Base-by-base conservation (phyloP, 2,329 filamentous ascomycete species). In the Monosporascus sp. region DNA sequence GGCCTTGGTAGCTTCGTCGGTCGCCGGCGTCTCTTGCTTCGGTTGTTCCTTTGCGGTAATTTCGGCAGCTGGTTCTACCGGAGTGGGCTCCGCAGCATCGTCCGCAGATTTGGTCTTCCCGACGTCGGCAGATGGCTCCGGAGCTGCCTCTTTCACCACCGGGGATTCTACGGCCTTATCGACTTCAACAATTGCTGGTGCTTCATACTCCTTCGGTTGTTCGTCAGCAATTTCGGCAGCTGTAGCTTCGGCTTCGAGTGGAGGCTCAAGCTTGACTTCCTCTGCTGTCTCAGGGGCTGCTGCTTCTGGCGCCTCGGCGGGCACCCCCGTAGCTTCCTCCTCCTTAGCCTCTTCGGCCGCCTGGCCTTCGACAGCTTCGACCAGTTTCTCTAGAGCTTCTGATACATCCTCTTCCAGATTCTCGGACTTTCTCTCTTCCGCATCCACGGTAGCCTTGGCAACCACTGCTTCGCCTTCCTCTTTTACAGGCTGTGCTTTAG, bases 391-490 rank as follows among this genome's bases (percentile, higher is more conserved):
- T 7, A 50, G 26, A 43, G 52, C n/a, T 41, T 45, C 46, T 31
- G 26, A 35, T 48, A 48, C 37, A 46, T 49, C 11, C 20, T 56
- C 55, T 24, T 49, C 31, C 48, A 46, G 27, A 46, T 20, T 35
- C 20, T 37, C 50, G 17, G 24, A 46, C 11, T 3, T 60, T 43
- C 3, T 55, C 26, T 55, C 52, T 37, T 52, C 46, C 22, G 53
- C 50, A 37, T 14, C 17, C 11, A 43, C 38, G 20, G 45, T 14
- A 17, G 57, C 54, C 31, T 40, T 27, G 5, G 52, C 49, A 24
- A 49, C 17, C 17, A 14, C 31, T 16, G 50, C 35, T 16, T 52
- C 37, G 9, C 7, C 37, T 43, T 11, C 17, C 43, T 37, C 40
- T 19, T 17, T 11, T 11, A 16, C 19, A 14, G 41, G 26, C 26